Base-by-base conservation (phyloP, 139 green algal genomes). In the Spirogloea muscicola region DNA sequence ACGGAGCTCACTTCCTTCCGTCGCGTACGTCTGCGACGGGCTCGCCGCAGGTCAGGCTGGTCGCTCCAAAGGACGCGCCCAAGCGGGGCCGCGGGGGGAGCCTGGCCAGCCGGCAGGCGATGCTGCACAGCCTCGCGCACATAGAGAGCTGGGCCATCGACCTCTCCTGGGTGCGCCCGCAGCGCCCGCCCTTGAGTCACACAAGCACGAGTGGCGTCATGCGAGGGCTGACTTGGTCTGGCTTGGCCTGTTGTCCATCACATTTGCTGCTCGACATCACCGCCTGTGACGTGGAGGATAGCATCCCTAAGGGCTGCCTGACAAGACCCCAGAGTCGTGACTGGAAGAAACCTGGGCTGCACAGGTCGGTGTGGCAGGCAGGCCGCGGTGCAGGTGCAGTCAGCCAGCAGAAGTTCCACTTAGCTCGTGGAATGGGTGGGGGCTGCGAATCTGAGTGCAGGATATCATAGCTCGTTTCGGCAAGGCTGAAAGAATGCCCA, bases 111-210 rank as follows among this genome's bases (percentile, higher is more conserved):
- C 41, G 76, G 9, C 25, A 58, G 40, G 76, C 76, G 27, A 66
- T 83, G 13, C 49, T 82, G 44, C 76, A 83, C 64, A 69, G 55
- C 44, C 76, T 83, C 3, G 71, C 72, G 13, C 77, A 84, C 75
- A 82, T 84, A 48, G 77, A 84, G 73, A 70, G 42, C 58, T 83
- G 74, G 77, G 77, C 77, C 61, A 29, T 84, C 25, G 74, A 84
- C 62, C 60, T 84, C 31, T 63, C 57, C 3, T 84, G 77, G 77
- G 76, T 79, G 40, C 27, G 62, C 21, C n/a, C 60, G n/a, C n/a
- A n/a, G n/a, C n/a, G n/a, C n/a, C n/a, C n/a, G n/a, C n/a, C n/a
- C n/a, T n/a, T n/a, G n/a, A n/a, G n/a, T n/a, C n/a, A n/a, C n/a
- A n/a, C n/a, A n/a, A n/a, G n/a, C n/a, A n/a, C n/a, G n/a, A n/a